Evolutionary conservation across 768 basidiomycete species (phyloP).

Genomic region (Mycena filopes): DNA sequence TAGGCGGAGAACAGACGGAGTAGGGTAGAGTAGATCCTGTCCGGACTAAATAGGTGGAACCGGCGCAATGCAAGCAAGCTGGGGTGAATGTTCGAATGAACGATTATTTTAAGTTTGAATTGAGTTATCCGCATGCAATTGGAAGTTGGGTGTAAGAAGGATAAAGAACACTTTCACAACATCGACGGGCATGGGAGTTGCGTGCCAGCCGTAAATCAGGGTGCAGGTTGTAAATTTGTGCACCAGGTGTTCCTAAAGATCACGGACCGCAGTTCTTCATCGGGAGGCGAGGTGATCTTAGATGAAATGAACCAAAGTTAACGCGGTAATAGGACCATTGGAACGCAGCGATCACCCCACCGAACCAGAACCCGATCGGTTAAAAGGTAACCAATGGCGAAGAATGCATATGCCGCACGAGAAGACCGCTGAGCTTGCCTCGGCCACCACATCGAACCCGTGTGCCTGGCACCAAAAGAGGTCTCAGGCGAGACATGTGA

Average conservation of each 20-base stretch:
- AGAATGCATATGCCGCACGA: constrained; percentile 27
- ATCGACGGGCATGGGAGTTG: constrained; percentile 34
- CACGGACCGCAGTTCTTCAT: constrained; percentile 18
- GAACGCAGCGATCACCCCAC: constrained; percentile 21
- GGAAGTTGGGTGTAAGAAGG: constrained; percentile 51
- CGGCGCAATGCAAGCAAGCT: constrained; percentile 23
- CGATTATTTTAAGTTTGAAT: constrained; percentile 69
- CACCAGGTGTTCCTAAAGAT: constrained; percentile 19
- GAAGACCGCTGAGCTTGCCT: constrained; percentile 29
- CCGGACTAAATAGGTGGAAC: constrained; percentile 30
- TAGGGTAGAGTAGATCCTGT: constrained; percentile 10
- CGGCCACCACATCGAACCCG: constrained; percentile 20
- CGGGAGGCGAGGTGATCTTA: constrained; percentile 21
- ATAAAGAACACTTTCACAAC: constrained; percentile 34
- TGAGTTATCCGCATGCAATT: constrained; percentile 63
- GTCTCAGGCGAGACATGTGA: constrained; percentile 32
- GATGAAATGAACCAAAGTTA: constrained; percentile 22
- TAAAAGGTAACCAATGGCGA: constrained; percentile 32
- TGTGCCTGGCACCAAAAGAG: constrained; percentile 22
- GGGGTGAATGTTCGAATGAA: constrained; percentile 53
- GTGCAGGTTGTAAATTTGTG: constrained; percentile 24
- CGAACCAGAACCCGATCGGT: constrained; percentile 29
- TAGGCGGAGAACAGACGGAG: constrained; percentile 35
- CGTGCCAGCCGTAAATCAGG: constrained; percentile 29
- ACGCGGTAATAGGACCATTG: constrained; percentile 20